Base-by-base conservation (phyloP, 1,139 yeast species). In the Pichia sp. region DNA sequence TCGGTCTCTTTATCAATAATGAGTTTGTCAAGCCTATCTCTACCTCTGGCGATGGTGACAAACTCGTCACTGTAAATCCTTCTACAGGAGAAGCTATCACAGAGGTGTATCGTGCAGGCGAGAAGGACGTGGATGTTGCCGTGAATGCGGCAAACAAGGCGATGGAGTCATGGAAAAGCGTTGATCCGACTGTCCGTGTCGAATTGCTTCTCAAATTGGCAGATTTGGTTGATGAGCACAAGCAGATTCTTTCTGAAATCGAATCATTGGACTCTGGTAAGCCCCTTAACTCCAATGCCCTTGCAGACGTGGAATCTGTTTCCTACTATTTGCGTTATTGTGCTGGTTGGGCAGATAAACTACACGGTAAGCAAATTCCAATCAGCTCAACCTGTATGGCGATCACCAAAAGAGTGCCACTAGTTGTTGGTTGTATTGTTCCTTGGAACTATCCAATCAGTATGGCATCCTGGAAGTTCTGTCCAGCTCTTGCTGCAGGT, bases 301-400 rank as follows among this genome's bases (percentile, higher is more conserved):
- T 70, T 50, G 79, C 71, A 55, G 96, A 89, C 65, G 74, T 89
- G 49, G 80, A 75, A 66, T 71, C 80, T 71, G 73, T 83, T 68
- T 64, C 85, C 66, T 71, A 79, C 63, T 73, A 85, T 66, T 73
- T 84, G 73, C 75, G 84, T 73, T 73, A 85, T 76, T 79, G 79
- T 67, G 96, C 93, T 23, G 96, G 96, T 49, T 85, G 87, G 82
- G 91, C 96, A 46, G 89, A 89, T 73, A 75, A 84, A 59, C 77
- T 78, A 57, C 58, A 60, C 26, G 96, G 96, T 45, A 76, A 76
- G 57, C 81, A 84, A 46, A 83, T 87, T 62, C 91, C 88, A 58
- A 74, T 85, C 57, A 78, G 76, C 61, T 79, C 82, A 36, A 76
- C 76, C 54, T 83, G 84, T 68, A 75, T 87, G 61, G 88, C 87